phyloP scores from a whole-genome alignment of 1,284 basidiomycete genomes.

The Leccinum solheimii region DNA sequence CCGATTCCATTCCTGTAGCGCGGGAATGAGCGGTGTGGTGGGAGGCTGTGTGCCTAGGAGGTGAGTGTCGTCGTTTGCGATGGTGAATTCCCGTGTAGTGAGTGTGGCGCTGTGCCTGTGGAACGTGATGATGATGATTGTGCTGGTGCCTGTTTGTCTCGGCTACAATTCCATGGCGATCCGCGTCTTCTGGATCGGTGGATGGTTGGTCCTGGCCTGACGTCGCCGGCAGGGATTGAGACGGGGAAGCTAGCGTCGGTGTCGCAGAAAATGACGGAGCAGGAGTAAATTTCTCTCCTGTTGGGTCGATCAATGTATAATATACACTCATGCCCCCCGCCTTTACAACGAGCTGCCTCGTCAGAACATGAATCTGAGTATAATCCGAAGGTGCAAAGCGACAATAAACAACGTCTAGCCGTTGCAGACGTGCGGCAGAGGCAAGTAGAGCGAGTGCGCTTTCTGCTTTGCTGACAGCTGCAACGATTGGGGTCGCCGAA shows the following conservation, averaged over 20 bases:
- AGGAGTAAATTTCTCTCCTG: slow-evolving; percentile 58
- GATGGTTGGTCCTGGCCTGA: slow-evolving; percentile 16
- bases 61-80: slow-evolving; percentile 24
- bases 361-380: slow-evolving; percentile 49
- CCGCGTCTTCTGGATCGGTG: neutral
- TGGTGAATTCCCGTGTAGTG: slow-evolving; percentile 22
- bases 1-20: slow-evolving; percentile 45
- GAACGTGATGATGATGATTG: slow-evolving; percentile 8
- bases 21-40: slow-evolving; percentile 28
- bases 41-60: slow-evolving; percentile 13
- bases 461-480: slow-evolving; percentile 52
- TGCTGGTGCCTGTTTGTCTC: neutral
- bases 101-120: slow-evolving; percentile 16
- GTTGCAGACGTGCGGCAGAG: slow-evolving; percentile 55
- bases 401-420: slow-evolving; percentile 63
- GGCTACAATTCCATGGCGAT: neutral
- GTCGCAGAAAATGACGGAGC: slow-evolving; percentile 43
- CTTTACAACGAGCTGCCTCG: slow-evolving; percentile 54
- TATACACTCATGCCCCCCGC: slow-evolving; percentile 68
- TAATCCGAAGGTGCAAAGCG: slow-evolving; percentile 67
- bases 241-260: slow-evolving; percentile 36
- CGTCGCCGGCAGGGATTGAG: slow-evolving; percentile 26
- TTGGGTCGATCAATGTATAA: slow-evolving; percentile 62
- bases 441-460: slow-evolving; percentile 54
- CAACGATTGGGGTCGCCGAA: slow-evolving; percentile 38